phyloP scores from a whole-genome alignment of 306 rosid genomes.

The Oemleria cerasiformis region DNA sequence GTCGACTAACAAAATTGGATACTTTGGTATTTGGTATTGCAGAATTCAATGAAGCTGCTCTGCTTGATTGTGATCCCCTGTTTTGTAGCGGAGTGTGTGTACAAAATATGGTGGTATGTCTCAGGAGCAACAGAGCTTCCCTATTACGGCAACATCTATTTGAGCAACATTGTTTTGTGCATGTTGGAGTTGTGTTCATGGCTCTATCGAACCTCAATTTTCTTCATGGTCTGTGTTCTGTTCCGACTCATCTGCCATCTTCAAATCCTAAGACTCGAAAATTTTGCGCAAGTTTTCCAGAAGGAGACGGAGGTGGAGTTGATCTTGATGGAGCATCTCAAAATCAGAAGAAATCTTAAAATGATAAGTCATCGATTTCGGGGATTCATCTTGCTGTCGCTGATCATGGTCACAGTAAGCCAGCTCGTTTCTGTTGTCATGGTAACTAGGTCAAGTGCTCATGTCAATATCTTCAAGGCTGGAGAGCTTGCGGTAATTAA shows the following conservation, averaged over 20 bases:
- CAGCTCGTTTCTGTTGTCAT: slow-evolving; percentile 65
- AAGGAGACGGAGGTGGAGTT: slow-evolving; percentile 60
- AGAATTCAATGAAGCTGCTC: slow-evolving; percentile 65
- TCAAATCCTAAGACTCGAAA: slow-evolving; percentile 68
- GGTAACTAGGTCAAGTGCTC: slow-evolving; percentile 44
- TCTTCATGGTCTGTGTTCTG: slow-evolving; percentile 76
- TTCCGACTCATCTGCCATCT: slow-evolving; percentile 74
- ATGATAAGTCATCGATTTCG: slow-evolving; percentile 84
- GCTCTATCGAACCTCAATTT: slow-evolving; percentile 66
- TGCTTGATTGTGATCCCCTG: slow-evolving; percentile 53
- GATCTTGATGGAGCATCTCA: slow-evolving; percentile 67
- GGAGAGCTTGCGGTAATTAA: slow-evolving; percentile 80
- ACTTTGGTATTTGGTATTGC: slow-evolving; percentile 23
- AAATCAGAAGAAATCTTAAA: slow-evolving; percentile 52
- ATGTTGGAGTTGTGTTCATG: slow-evolving; percentile 65
- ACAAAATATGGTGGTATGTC: slow-evolving; percentile 88
- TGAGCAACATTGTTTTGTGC: slow-evolving; percentile 52
- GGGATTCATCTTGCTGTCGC: slow-evolving; percentile 56
- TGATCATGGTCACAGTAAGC: slow-evolving; percentile 73
- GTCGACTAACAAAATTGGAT: no score
- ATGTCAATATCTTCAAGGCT: slow-evolving; percentile 60
- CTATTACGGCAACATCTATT: slow-evolving; percentile 50
- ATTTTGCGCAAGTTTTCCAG: slow-evolving; percentile 56
- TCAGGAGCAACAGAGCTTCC: slow-evolving; percentile 68
- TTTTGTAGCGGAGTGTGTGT: slow-evolving; percentile 54